Base-by-base conservation (phyloP, 768 basidiomycete genomes). In the Goffeauzyma gilvescens region DNA sequence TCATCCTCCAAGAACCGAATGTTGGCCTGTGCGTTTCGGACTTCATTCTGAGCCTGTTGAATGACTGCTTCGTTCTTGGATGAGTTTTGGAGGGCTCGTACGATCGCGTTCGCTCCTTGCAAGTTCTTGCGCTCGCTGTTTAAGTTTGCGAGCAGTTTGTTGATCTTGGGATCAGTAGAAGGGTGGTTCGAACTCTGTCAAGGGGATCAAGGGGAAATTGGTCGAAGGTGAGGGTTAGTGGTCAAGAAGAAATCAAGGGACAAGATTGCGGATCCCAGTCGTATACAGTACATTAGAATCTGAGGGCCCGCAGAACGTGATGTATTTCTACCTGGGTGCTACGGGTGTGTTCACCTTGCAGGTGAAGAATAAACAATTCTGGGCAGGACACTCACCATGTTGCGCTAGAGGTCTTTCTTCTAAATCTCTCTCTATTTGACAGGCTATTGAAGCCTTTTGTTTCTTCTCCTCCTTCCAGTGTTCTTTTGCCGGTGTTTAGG, bases 21-120 rank as follows among this genome's bases (percentile, higher is more conserved):
- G 13, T 55, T 55, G 4, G 56, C 58, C 44, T 60, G 59, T 7
- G 61, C 61, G 17, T 55, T 45, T 20, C 61, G 49, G 27, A 63
- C 61, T 39, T 63, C 61, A 38, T 63, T 63, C 30, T 63, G 61
- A 37, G 61, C 61, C 41, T 63, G 61, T 40, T 60, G 58, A 33
- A 63, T 63, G 33, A 63, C 61, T 2, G 59, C 61, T 49, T 63
- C 61, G 38, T 63, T 63, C 15, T 50, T 48, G 4, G 59, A 60
- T 14, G 61, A 63, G 0, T 55, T 56, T 48, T 63, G 59, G 13
- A 64, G 51, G 1, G 58, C 60, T 30, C 59, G 48, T 50, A 62
- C 56, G 26, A 58, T 56, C 1, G 58, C 60, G 38, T 64, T 59
- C 26, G 60, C 59, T 25, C 62, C 60, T 48, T 60, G 55, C 24